Evolutionary conservation across 176 grass and related monocot species (phyloP), one percentile per base, ranked within the genome.

Genomic region (Oropetium thomaeum): DNA sequence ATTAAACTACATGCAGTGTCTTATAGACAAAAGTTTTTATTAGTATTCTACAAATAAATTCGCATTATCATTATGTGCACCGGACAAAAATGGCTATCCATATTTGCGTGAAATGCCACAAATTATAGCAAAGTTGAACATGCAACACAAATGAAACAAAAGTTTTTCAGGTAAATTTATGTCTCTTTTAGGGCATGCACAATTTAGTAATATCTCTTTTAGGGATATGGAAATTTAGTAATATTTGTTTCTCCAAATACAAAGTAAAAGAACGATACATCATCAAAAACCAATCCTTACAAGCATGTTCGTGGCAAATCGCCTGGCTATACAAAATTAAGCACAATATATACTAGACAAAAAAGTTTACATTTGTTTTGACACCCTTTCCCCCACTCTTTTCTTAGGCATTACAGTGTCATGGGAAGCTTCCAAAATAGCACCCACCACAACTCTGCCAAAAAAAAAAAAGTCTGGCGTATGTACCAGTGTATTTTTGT

Each of bases 381-480:
- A 27, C 40, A 3, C 17, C 5, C 1, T 39, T 39, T 19, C 52
- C n/a, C n/a, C n/a, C n/a, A n/a, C 17, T 16, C 22, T 41, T 8
- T 45, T 47, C 1, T 7, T 51, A 33, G 8, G 12, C 7, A 15
- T 1, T 65, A 43, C 59, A 69, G 55, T 43, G 77, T 17, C 48
- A 38, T 63, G 54, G 77, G 31, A 76, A 76, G 20, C 63, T 70
- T 53, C 65, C 54, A 63, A 74, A 74, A 29, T 44, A 45, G 15
- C 70, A 70, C 40, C 84, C 54, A 11, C 57, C n/a, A 27, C 57
- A 29, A 20, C 71, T 76, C 71, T 51, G 60, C 68, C 58, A 84
- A 83, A 71, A 71, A 1, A 65, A 84, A 83, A 71, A 71, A 1
- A 9, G 3, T 28, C 58, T 79, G 31, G 53, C 53, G 53, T 3